phyloP scores from a whole-genome alignment of 2,329 filamentous ascomycete genomes.

The Cucurbitaria berberidis region DNA sequence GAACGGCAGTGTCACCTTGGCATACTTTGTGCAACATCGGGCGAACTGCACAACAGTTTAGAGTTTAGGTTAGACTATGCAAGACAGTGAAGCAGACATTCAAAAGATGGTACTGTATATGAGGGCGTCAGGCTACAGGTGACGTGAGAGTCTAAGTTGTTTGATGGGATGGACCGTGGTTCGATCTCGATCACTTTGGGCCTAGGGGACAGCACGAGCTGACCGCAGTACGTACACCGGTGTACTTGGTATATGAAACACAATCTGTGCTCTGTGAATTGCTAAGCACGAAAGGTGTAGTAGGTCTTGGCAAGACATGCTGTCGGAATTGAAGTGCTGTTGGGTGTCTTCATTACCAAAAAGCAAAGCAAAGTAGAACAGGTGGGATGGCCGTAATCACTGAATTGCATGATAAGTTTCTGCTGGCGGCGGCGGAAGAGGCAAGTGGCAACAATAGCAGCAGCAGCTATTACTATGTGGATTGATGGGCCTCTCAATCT shows the following conservation, averaged over 20 bases:
- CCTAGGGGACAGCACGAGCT: slow-evolving; percentile 12
- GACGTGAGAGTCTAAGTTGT: not conserved
- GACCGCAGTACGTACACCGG: slow-evolving; percentile 9
- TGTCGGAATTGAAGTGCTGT: slow-evolving; percentile 13
- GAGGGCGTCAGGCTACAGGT: not conserved
- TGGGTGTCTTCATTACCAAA: no score
- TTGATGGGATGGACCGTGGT: slow-evolving; percentile 2
- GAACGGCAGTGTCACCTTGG: not conserved
- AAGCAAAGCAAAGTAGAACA: slow-evolving; percentile 2
- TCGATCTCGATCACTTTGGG: slow-evolving; percentile 13
- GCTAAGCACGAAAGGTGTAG: no score
- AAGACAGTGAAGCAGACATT: no score
- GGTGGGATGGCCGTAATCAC: slow-evolving; percentile 5
- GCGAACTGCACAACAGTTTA: not conserved
- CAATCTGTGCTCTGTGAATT: slow-evolving; percentile 12
- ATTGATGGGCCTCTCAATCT: slow-evolving; percentile 24
- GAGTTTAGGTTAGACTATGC: no score
- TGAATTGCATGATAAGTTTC: not conserved
- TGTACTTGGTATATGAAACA: slow-evolving; percentile 14
- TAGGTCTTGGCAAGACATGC: slow-evolving; percentile 27
- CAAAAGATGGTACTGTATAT: not conserved
- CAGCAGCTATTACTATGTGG: slow-evolving; percentile 17
- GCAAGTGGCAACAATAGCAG: slow-evolving; percentile 17
- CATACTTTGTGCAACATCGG: not conserved
- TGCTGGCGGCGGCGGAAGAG: not conserved